Percentiles rank a stretch among this genome's conserved stretches.
These are phyloP conservation scores for Blastocystis sp. DNA, from an alignment of 352 stramenopile species.

Conservation along the genomic window DNA sequence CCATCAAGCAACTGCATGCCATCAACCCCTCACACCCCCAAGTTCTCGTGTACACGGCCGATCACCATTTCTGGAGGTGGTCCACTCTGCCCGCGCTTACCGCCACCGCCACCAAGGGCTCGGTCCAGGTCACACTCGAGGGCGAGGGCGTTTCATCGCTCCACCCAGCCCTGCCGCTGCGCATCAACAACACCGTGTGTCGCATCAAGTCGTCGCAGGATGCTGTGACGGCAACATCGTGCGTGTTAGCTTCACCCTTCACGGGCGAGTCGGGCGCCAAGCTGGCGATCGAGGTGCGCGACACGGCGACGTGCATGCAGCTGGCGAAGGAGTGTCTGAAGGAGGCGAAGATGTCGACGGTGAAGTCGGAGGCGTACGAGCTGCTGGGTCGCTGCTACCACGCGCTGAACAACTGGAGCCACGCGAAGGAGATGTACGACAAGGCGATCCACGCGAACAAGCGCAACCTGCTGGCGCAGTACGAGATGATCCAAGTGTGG, in stretches of 20 bases:
- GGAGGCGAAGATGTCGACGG: slow-evolving; percentile 26
- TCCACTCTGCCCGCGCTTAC: neutral
- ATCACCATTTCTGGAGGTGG: slow-evolving; percentile 64
- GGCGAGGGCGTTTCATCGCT: neutral
- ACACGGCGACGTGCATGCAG: slow-evolving; percentile 25
- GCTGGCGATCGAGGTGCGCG: slow-evolving; percentile 7
- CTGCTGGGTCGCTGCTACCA: slow-evolving; percentile 51
- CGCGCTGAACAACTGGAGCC: slow-evolving; percentile 22
- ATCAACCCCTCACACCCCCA: slow-evolving; percentile 39
- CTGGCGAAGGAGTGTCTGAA: slow-evolving; percentile 20
- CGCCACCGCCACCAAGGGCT: neutral
- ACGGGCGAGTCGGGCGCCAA: neutral
- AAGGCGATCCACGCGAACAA: slow-evolving; percentile 52
- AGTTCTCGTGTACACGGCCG: slow-evolving; percentile 54
- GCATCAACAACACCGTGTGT: slow-evolving; percentile 19
- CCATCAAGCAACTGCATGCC: slow-evolving; percentile 34
- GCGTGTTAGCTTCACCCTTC: slow-evolving; percentile 1
- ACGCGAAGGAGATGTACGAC: slow-evolving; percentile 41
- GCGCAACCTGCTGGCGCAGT: slow-evolving; percentile 44
- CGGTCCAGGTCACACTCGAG: neutral
- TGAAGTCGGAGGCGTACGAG: slow-evolving; percentile 46
- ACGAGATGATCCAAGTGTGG: slow-evolving; percentile 56
- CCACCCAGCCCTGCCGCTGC: slow-evolving; percentile 30
- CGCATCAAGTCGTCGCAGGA: slow-evolving; percentile 4
- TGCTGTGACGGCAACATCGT: neutral